These are phyloP conservation scores for Eleusine coracana DNA, from an alignment of 176 grass and related monocot genomes.

Conservation along the genomic window DNA sequence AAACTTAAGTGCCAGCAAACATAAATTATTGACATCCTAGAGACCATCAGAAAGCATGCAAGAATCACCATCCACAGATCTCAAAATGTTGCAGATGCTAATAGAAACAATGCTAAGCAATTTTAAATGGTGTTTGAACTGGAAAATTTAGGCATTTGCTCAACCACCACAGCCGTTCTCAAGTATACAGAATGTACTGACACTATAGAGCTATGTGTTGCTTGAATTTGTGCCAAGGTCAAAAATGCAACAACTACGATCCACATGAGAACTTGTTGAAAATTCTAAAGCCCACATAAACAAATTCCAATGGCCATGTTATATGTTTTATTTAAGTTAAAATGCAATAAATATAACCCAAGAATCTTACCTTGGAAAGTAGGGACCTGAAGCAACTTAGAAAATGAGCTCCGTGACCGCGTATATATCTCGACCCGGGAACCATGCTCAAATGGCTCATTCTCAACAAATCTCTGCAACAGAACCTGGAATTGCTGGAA, in stretches of 20 bases:
- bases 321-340: constrained; percentile 2
- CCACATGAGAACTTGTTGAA: constrained; percentile 1
- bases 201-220: background rate
- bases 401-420: constrained; percentile 59
- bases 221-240: background rate
- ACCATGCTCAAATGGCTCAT: constrained; percentile 90
- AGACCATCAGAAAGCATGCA: background rate
- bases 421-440: constrained; percentile 75
- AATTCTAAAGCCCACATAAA: background rate
- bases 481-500: constrained; percentile 98
- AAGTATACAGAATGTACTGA: background rate
- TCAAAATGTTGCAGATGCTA: background rate
- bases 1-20: constrained; percentile 13
- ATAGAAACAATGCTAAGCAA: constrained; percentile 32
- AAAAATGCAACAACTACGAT: background rate
- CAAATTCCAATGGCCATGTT: constrained; percentile 16
- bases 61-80: background rate
- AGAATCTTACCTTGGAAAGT: constrained; percentile 81
- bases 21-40: constrained; percentile 7
- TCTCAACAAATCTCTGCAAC: constrained; percentile 90
- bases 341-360: constrained; percentile 24
- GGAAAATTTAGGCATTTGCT: background rate
- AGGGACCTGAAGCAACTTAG: constrained; percentile 93
- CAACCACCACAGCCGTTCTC: constrained; percentile 2
- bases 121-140: constrained; percentile 15